A percentile compares a stretch with the other conserved stretches of the same genome.
Evolutionary conservation across 768 basidiomycete species (phyloP).

Genomic region (Kondoa subrosea): DNA sequence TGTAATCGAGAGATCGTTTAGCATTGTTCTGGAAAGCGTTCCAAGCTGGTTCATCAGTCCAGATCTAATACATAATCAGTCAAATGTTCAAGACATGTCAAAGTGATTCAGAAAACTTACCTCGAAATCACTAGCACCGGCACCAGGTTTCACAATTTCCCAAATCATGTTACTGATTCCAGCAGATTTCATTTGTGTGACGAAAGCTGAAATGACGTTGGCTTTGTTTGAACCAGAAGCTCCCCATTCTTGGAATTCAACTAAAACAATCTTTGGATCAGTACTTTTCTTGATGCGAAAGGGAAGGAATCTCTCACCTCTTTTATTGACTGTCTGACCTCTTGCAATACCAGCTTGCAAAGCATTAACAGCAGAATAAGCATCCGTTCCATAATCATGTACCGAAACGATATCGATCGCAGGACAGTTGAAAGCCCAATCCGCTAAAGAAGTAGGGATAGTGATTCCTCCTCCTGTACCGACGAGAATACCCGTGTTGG

Average conservation of each 20-base stretch:
- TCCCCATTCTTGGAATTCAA: slow-evolving; percentile 29
- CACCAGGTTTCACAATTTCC: slow-evolving; percentile 26
- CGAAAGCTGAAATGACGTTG: slow-evolving; percentile 18
- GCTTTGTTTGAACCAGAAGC: slow-evolving; percentile 25
- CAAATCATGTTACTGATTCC: slow-evolving; percentile 26
- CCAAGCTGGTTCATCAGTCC: slow-evolving; percentile 24
- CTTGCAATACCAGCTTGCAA: slow-evolving; percentile 16
- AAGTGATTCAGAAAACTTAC: neutral
- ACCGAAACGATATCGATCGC: slow-evolving; percentile 27
- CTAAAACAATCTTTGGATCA: no score
- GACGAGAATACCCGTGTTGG: slow-evolving; percentile 21
- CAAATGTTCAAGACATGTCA: neutral
- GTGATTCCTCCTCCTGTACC: slow-evolving; percentile 28
- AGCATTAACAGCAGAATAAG: slow-evolving; percentile 13
- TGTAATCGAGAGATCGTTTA: neutral
- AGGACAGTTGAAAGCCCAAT: slow-evolving; percentile 25
- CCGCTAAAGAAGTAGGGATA: slow-evolving; percentile 17
- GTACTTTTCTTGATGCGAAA: no score
- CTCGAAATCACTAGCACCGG: slow-evolving; percentile 24
- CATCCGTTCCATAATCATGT: slow-evolving; percentile 28
- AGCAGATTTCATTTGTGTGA: slow-evolving; percentile 16
- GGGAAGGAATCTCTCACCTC: no score
- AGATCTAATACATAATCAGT: slow-evolving; percentile 15
- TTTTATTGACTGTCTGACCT: slow-evolving; percentile 15
- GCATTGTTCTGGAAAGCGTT: slow-evolving; percentile 6